Conservation (phyloP, 306 rosid genomes). For the Lablab purpureus region DNA sequence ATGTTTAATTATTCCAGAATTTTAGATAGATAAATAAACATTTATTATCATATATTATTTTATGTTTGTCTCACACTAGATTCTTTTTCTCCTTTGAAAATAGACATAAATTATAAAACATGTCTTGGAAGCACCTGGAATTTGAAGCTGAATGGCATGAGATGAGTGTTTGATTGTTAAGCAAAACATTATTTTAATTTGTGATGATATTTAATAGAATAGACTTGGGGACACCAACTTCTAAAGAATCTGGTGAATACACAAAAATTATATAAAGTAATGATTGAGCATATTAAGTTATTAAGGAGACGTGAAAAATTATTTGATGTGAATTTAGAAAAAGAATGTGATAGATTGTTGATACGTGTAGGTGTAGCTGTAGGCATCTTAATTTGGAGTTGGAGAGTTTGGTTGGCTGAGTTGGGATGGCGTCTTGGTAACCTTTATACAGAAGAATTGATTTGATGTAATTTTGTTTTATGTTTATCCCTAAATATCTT, state of each 20-base stretch:
- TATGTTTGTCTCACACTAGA: neutral
- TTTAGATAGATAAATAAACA: too few species aligned
- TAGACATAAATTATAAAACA: neutral
- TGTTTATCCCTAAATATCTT: neutral
- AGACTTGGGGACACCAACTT: neutral
- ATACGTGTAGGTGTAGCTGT: neutral
- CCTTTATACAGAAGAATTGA: neutral
- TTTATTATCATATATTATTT: neutral
- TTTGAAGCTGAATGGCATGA: neutral
- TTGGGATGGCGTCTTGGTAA: conserved; percentile 22
- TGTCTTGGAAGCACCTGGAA: neutral
- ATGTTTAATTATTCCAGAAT: too few species aligned
- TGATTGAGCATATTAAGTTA: neutral
- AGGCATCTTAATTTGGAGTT: neutral
- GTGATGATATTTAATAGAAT: neutral
- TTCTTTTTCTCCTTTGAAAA: neutral
- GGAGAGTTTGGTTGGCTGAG: neutral
- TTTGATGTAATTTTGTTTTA: conserved; percentile 15
- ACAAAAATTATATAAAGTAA: neutral
- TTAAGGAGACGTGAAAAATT: neutral
- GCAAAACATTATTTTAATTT: neutral
- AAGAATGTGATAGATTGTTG: neutral
- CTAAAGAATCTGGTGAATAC: neutral
- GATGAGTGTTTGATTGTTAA: too few species aligned
- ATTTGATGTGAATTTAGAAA: neutral